These are phyloP conservation scores for Termitomyces heimii DNA, from an alignment of 768 basidiomycete genomes.

Conservation along the genomic window DNA sequence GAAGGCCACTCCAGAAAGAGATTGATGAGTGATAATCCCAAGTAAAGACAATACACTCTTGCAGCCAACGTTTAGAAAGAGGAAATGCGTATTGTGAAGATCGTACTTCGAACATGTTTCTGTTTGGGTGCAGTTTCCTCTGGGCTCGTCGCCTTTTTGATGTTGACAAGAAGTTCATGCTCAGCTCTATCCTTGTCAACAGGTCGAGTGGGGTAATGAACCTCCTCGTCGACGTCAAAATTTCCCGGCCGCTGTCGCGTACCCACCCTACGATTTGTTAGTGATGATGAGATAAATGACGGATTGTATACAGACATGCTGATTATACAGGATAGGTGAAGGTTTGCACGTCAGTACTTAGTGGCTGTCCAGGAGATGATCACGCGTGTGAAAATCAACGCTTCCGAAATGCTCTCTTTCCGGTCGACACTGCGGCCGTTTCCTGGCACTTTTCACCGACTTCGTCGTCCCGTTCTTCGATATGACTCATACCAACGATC, in stretches of 20 bases:
- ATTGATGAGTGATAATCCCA: conserved; percentile 99
- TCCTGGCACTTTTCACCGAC: neutral
- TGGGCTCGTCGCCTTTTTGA: conserved; percentile 96
- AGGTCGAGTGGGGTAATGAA: conserved; percentile 93
- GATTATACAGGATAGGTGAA: neutral
- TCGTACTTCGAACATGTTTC: conserved; percentile 97
- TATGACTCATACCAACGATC: conserved; percentile 2
- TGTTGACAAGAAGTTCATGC: conserved; percentile 86
- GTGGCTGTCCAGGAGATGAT: conserved; percentile 6
- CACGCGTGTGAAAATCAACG: conserved; percentile 12
- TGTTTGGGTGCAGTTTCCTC: conserved; percentile 98
- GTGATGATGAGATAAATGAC: neutral
- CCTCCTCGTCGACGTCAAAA: conserved; percentile 75
- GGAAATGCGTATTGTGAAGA: neutral
- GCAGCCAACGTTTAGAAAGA: conserved; percentile 6
- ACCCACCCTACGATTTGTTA: conserved; percentile 30
- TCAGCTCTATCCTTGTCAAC: conserved; percentile 99
- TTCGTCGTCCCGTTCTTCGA: neutral
- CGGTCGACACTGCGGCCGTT: conserved; percentile 6
- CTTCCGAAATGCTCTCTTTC: conserved; percentile 10
- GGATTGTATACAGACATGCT: conserved; percentile 10
- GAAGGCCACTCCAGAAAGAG: conserved; percentile 95
- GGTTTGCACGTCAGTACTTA: neutral
- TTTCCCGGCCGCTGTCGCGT: conserved; percentile 28
- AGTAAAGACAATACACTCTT: conserved; percentile 97